These are phyloP conservation scores for Populus deltoides DNA, from an alignment of 345 rosid species.

Conservation along the genomic window DNA sequence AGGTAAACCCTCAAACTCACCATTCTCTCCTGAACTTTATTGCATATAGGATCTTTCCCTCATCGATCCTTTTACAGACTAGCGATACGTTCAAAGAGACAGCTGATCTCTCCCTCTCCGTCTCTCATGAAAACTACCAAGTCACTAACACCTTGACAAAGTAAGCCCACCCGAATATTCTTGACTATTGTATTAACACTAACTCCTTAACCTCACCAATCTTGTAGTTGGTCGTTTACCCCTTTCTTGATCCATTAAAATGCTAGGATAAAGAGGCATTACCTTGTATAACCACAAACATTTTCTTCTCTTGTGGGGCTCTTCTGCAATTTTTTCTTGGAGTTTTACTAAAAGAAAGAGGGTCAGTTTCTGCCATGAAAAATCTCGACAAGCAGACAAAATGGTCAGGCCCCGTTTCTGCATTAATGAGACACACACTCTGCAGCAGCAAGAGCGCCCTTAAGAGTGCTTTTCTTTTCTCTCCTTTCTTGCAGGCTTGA, in stretches of 20 bases:
- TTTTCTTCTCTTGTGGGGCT: background rate
- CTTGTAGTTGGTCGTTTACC: constrained; percentile 5
- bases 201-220: constrained; percentile 12
- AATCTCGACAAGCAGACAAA: constrained; percentile 52
- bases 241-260: background rate
- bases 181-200: constrained; percentile 2
- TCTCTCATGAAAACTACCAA: background rate
- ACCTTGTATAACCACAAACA: background rate
- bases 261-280: constrained; percentile 3
- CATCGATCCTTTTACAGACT: background rate
- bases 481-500: constrained; percentile 29
- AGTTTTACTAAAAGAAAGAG: background rate
- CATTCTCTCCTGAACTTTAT: background rate
- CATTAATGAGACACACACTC: constrained; percentile 25
- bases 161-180: constrained; percentile 23
- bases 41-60: background rate
- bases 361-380: constrained; percentile 35
- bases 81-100: background rate
- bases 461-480: constrained; percentile 23
- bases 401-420: constrained; percentile 32
- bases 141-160: constrained; percentile 18
- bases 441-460: constrained; percentile 20
- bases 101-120: background rate
- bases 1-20: constrained; percentile 18
- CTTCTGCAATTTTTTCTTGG: background rate